These are phyloP conservation scores for Nakaseomyces delphensis DNA, from an alignment of 1,139 yeast species.

Conservation along the genomic window DNA sequence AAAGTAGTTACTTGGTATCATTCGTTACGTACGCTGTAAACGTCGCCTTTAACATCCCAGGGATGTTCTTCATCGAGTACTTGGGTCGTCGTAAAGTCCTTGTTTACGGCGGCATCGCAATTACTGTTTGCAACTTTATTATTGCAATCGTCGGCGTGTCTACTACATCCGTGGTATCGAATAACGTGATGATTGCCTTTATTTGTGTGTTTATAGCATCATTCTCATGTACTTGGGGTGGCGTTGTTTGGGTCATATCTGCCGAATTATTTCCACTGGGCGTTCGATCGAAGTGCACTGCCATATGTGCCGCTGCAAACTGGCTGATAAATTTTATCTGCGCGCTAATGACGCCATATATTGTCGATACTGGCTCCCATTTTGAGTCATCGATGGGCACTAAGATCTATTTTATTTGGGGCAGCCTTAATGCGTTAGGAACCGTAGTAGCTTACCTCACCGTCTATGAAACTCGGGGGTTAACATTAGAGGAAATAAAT, in stretches of 20 bases:
- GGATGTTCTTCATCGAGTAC: constrained; percentile 57
- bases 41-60: constrained; percentile 61
- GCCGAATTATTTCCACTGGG: constrained; percentile 76
- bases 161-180: constrained; percentile 41
- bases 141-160: constrained; percentile 61
- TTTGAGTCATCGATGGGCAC: constrained; percentile 53
- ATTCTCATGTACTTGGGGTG: constrained; percentile 86
- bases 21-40: constrained; percentile 66
- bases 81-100: constrained; percentile 58
- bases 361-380: constrained; percentile 52
- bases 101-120: constrained; percentile 54
- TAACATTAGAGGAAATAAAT: constrained; percentile 63
- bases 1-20: constrained; percentile 54
- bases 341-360: constrained; percentile 65
- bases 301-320: constrained; percentile 67
- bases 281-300: constrained; percentile 72
- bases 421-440: constrained; percentile 52
- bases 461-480: constrained; percentile 66
- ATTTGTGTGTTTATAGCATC: constrained; percentile 71
- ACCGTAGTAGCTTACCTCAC: constrained; percentile 48
- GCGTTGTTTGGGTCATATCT: constrained; percentile 68
- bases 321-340: constrained; percentile 76
- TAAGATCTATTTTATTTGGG: constrained; percentile 67
- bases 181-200: constrained; percentile 67
- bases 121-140: constrained; percentile 53